Percentiles rank a stretch among this genome's conserved stretches.
These are phyloP conservation scores for Taxillus chinensis DNA, from an alignment of 164 flowering plant genomes.

Conservation along the genomic window DNA sequence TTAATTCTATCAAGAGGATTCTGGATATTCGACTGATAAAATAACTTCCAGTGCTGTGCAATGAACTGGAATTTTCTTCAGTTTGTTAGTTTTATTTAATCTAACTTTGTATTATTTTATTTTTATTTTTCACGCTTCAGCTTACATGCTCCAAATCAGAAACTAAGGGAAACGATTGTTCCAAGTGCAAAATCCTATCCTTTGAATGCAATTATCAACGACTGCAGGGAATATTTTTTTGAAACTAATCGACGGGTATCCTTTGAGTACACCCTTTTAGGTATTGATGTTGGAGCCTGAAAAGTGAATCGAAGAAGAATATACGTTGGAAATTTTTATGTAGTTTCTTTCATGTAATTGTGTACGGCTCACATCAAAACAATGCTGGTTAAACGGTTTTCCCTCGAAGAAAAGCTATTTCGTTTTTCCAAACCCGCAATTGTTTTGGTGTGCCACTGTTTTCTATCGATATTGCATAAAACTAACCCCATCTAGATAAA, in stretches of 20 bases:
- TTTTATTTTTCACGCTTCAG: constrained; percentile 21
- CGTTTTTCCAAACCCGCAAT: too few relatives aligned
- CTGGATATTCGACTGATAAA: too few relatives aligned
- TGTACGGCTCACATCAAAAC: too few relatives aligned
- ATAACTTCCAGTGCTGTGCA: too few relatives aligned
- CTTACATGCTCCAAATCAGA: constrained; percentile 94
- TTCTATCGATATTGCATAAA: too few relatives aligned
- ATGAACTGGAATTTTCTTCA: not conserved
- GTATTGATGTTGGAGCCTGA: constrained; percentile 20
- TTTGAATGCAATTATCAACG: constrained; percentile 82
- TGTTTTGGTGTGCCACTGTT: too few relatives aligned
- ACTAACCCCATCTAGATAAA: too few relatives aligned
- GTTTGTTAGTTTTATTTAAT: not conserved
- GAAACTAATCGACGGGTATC: constrained; percentile 81
- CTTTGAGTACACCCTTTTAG: constrained; percentile 88
- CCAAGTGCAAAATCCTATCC: constrained; percentile 95
- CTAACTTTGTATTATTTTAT: not conserved
- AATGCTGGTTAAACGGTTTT: too few relatives aligned
- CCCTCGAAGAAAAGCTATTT: too few relatives aligned
- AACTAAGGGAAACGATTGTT: constrained; percentile 76
- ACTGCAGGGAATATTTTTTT: constrained; percentile 72
- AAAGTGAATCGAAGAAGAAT: not conserved
- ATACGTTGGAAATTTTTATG: too few relatives aligned
- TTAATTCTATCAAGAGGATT: too few relatives aligned
- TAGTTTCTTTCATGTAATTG: too few relatives aligned